Percentiles rank a stretch among this genome's conserved stretches.
phyloP scores from a whole-genome alignment of 148 eudicot genomes.

The Cornus kousa region DNA sequence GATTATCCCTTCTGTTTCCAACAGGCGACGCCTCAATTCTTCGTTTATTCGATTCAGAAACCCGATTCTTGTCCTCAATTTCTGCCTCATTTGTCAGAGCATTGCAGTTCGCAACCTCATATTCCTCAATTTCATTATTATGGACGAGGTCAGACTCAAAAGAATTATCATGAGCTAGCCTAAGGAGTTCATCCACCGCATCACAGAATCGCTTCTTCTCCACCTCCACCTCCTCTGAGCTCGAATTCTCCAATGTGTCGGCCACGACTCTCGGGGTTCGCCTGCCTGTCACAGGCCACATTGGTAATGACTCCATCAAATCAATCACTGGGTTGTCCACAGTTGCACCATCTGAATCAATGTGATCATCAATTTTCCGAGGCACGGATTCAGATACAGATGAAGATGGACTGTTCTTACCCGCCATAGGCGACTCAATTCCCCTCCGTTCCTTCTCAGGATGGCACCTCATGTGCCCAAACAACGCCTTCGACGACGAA shows the following conservation, averaged over 20 bases:
- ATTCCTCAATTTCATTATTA: background rate
- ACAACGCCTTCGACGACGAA: slow-evolving; percentile 40
- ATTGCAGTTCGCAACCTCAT: background rate
- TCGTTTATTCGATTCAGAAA: background rate
- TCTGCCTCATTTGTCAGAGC: background rate
- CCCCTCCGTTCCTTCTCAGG: slow-evolving; percentile 48
- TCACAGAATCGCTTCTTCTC: slow-evolving; percentile 18
- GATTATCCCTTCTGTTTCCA: background rate
- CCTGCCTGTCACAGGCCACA: slow-evolving; percentile 33
- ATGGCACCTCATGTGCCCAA: slow-evolving; percentile 73
- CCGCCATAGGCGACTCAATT: slow-evolving; percentile 30
- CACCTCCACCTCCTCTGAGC: slow-evolving; percentile 14
- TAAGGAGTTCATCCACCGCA: slow-evolving; percentile 23
- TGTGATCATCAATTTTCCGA: background rate
- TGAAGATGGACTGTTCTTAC: slow-evolving; percentile 14
- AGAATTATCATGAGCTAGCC: slow-evolving; percentile 20
- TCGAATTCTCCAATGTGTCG: background rate
- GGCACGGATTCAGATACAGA: slow-evolving; percentile 4
- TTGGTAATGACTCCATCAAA: slow-evolving; percentile 2
- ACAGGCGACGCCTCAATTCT: slow-evolving; percentile 6
- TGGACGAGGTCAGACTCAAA: slow-evolving; percentile 4
- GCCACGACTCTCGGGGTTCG: slow-evolving; percentile 20
- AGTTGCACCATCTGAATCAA: background rate
- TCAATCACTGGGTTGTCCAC: background rate
- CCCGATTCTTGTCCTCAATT: slow-evolving; percentile 1